These are phyloP conservation scores for Bolboschoenoplectus hybrid DNA, from an alignment of 202 grass and related monocot species.

Conservation along the genomic window DNA sequence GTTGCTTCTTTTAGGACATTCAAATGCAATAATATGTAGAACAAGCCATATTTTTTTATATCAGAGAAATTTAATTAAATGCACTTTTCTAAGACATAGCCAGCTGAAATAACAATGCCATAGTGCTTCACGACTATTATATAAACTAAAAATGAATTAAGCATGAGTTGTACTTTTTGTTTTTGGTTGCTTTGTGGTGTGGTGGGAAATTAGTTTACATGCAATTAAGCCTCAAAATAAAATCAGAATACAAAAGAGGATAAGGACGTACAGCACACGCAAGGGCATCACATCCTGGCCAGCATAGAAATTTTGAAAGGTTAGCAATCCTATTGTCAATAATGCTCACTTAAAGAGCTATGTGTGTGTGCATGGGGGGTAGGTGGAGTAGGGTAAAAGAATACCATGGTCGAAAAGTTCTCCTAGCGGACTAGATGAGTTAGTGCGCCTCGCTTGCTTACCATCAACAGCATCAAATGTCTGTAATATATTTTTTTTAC, in stretches of 20 bases:
- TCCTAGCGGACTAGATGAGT: constrained; percentile 98
- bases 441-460: constrained; percentile 98
- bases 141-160: neutral
- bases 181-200: constrained; percentile 3
- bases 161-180: neutral
- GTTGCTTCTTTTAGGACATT: neutral
- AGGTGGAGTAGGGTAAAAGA: neutral
- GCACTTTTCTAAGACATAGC: neutral
- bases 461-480: constrained; percentile 99
- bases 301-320: constrained; percentile 38
- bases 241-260: constrained; percentile 25
- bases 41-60: neutral
- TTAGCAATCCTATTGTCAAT: constrained; percentile 10
- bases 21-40: constrained; percentile 2
- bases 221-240: constrained; percentile 18
- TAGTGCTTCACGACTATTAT: neutral
- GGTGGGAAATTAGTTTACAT: neutral
- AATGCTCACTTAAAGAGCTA: neutral
- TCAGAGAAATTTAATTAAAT: neutral
- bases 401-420: constrained; percentile 99
- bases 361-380: neutral
- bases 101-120: neutral
- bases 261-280: constrained; percentile 89
- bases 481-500: constrained; percentile 52
- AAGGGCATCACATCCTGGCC: constrained; percentile 95